Evolutionary conservation across 352 stramenopile genomes (phyloP).

Genomic region (Phytophthora brassicae): DNA sequence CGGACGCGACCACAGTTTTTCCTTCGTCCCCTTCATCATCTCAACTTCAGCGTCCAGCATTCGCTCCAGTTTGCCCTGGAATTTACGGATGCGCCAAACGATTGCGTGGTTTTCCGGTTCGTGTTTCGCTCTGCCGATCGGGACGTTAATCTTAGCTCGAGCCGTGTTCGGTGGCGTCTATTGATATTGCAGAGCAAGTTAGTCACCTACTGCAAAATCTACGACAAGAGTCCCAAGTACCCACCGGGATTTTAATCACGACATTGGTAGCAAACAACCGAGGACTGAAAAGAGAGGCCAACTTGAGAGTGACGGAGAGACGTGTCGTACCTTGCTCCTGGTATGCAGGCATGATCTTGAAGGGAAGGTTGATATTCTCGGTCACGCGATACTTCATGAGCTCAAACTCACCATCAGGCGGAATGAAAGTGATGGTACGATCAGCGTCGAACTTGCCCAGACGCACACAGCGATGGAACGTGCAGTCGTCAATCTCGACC

Average conservation of each 20-base stretch:
- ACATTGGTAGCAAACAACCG: constrained; percentile 97
- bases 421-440: constrained; percentile 97
- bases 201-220: neutral
- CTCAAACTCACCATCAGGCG: constrained; percentile 98
- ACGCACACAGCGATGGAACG: constrained; percentile 97
- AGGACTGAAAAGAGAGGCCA: constrained; percentile 94
- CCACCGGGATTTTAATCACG: constrained; percentile 93
- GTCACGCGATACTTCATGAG: constrained; percentile 98
- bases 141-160: constrained; percentile 94
- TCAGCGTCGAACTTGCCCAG: constrained; percentile 98
- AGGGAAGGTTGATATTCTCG: constrained; percentile 98
- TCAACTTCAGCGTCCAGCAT: constrained; percentile 97
- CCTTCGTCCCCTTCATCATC: constrained; percentile 95
- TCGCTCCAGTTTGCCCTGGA: constrained; percentile 94
- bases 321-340: constrained; percentile 92
- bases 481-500: constrained; percentile 97
- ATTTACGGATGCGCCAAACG: constrained; percentile 97
- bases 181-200: neutral
- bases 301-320: constrained; percentile 81
- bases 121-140: constrained; percentile 96
- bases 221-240: neutral
- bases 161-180: constrained; percentile 95
- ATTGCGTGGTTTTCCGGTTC: constrained; percentile 98
- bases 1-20: constrained; percentile 96
- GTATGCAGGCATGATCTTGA: constrained; percentile 97